Conservation (phyloP, 495 filamentous ascomycete species). For the Penicillium verhagenii region DNA sequence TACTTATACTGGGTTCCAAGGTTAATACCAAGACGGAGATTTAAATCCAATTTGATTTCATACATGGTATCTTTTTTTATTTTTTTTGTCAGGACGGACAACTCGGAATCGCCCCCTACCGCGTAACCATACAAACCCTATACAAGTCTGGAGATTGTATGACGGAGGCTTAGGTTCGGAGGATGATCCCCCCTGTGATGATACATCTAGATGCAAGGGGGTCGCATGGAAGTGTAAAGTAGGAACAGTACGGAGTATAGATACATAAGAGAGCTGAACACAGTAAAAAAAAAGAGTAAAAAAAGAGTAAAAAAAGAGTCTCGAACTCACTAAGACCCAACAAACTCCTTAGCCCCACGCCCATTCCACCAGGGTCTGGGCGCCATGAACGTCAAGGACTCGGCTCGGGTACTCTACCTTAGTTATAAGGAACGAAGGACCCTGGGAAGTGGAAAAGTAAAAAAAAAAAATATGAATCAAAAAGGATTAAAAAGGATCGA, state of each 20-base stretch:
- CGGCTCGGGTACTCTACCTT: neutral
- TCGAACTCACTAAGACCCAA: neutral
- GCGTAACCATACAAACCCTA: conserved; percentile 19
- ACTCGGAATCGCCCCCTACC: conserved; percentile 24
- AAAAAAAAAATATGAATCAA: too few species aligned
- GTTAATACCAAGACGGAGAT: too few species aligned
- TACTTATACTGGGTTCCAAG: too few species aligned
- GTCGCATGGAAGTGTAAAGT: conserved; percentile 3
- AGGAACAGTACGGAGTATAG: too few species aligned
- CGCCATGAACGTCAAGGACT: conserved; percentile 27
- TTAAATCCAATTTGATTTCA: too few species aligned
- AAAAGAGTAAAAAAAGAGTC: neutral
- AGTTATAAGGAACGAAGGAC: neutral
- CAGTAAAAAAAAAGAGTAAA: neutral
- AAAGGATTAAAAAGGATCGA: too few species aligned
- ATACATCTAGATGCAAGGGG: conserved; percentile 28
- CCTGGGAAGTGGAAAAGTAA: too few species aligned
- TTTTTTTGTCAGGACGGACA: conserved; percentile 16
- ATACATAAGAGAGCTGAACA: too few species aligned
- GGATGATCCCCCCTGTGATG: conserved; percentile 8
- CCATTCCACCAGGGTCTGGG: conserved; percentile 10
- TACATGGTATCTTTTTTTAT: neutral
- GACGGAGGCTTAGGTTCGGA: conserved; percentile 13
- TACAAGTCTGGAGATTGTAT: conserved; percentile 15
- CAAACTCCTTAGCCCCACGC: conserved; percentile 2